Evolutionary conservation across 2,329 filamentous ascomycete species (phyloP).

Genomic region (Aspergillus udagawae): DNA sequence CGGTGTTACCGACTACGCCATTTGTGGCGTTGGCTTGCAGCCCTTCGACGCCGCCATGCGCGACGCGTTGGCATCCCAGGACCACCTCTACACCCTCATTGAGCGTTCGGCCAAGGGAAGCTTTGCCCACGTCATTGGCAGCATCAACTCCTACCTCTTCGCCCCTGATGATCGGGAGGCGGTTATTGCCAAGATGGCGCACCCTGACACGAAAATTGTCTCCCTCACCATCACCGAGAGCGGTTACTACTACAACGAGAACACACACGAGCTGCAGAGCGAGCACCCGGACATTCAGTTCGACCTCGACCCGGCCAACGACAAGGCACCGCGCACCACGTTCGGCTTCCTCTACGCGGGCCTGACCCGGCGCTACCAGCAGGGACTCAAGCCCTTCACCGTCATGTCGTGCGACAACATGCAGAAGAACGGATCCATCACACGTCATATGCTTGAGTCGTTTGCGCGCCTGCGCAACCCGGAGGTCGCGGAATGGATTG

Average conservation of each 20-base stretch:
- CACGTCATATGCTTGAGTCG: slow-evolving; percentile 49
- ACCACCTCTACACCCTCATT: slow-evolving; percentile 52
- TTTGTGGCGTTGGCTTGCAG: slow-evolving; percentile 51
- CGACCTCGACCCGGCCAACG: slow-evolving; percentile 44
- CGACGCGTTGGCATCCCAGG: slow-evolving; percentile 47
- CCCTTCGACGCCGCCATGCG: slow-evolving; percentile 51
- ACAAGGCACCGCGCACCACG: slow-evolving; percentile 44
- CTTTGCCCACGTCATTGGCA: slow-evolving; percentile 47
- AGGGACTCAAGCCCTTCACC: slow-evolving; percentile 51
- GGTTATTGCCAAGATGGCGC: slow-evolving; percentile 53
- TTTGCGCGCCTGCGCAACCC: slow-evolving; percentile 49
- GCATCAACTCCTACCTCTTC: slow-evolving; percentile 52
- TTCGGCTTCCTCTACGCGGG: slow-evolving; percentile 54
- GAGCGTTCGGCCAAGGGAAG: slow-evolving; percentile 53
- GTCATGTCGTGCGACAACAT: slow-evolving; percentile 56
- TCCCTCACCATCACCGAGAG: slow-evolving; percentile 55
- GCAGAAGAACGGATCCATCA: slow-evolving; percentile 55
- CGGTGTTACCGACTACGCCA: slow-evolving; percentile 45
- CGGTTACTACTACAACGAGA: slow-evolving; percentile 57
- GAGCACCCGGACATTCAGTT: slow-evolving; percentile 49
- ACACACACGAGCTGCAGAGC: slow-evolving; percentile 50
- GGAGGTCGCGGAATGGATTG: slow-evolving; percentile 49
- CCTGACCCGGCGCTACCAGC: slow-evolving; percentile 43
- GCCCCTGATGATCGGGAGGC: slow-evolving; percentile 51
- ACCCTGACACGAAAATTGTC: slow-evolving; percentile 52